phyloP scores from a whole-genome alignment of 2,329 filamentous ascomycete species.

The Aspergillus sp. region DNA sequence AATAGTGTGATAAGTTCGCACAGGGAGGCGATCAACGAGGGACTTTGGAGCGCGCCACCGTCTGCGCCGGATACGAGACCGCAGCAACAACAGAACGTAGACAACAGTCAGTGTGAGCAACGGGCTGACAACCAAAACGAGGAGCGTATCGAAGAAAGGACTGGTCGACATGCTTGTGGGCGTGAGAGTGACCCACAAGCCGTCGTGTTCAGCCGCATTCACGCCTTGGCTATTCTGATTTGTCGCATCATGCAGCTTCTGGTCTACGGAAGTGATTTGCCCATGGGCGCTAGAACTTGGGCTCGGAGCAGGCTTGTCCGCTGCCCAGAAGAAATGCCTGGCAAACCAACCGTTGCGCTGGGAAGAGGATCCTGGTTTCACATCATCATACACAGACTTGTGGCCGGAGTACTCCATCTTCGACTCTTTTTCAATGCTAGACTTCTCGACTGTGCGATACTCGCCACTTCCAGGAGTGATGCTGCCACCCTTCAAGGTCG shows the following conservation, averaged over 20 bases:
- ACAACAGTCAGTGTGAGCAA: slow-evolving; percentile 90
- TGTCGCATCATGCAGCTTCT: slow-evolving; percentile 16
- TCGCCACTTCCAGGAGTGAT: slow-evolving; percentile 73
- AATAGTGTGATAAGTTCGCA: slow-evolving; percentile 92
- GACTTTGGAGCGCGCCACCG: slow-evolving; percentile 98
- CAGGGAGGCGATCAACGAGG: slow-evolving; percentile 89
- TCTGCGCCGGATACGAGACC: slow-evolving; percentile 82
- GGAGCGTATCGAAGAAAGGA: slow-evolving; percentile 91
- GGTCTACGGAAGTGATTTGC: slow-evolving; percentile 21
- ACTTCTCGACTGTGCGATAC: slow-evolving; percentile 55
- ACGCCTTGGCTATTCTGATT: slow-evolving; percentile 25
- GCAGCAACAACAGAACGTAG: slow-evolving; percentile 81
- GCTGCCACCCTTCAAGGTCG: slow-evolving; percentile 62
- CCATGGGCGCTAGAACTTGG: slow-evolving; percentile 14
- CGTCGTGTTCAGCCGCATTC: slow-evolving; percentile 62
- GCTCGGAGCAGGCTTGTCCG: slow-evolving; percentile 18
- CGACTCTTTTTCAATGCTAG: slow-evolving; percentile 16
- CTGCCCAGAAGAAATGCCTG: slow-evolving; percentile 34
- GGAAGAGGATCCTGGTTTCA: slow-evolving; percentile 16
- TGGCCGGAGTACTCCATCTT: background rate
- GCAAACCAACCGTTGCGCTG: slow-evolving; percentile 37
- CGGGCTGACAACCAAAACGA: slow-evolving; percentile 95
- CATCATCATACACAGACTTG: slow-evolving; percentile 6
- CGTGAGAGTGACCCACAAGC: slow-evolving; percentile 94
- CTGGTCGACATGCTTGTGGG: slow-evolving; percentile 84